These are phyloP conservation scores for Pachyrhizus erosus DNA, from an alignment of 306 rosid species.

Conservation along the genomic window DNA sequence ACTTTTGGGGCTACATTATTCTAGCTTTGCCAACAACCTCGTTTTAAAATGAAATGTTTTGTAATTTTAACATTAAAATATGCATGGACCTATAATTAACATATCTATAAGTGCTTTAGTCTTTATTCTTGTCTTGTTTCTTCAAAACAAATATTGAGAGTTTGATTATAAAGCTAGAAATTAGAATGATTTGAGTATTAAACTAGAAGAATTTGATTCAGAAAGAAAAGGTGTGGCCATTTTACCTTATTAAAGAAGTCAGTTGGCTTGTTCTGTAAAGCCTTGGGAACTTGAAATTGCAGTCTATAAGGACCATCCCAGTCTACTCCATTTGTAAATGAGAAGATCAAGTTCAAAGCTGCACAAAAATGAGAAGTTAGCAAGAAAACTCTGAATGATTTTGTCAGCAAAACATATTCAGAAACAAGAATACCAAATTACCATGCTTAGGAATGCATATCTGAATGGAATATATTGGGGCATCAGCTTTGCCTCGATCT, in stretches of 20 bases:
- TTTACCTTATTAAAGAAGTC: conserved; percentile 89
- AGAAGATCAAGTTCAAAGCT: conserved; percentile 90
- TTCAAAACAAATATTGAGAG: background rate
- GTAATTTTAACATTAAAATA: background rate
- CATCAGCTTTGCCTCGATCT: conserved; percentile 89
- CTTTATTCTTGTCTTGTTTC: background rate
- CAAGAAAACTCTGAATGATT: conserved; percentile 14
- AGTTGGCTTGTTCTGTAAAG: conserved; percentile 70
- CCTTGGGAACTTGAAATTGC: conserved; percentile 76
- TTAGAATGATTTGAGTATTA: background rate
- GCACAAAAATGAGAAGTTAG: conserved; percentile 16
- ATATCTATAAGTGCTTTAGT: background rate
- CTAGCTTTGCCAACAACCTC: background rate
- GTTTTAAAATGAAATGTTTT: background rate
- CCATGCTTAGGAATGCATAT: conserved; percentile 94
- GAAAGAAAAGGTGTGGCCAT: background rate
- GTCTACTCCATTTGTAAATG: conserved; percentile 90
- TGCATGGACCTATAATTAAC: background rate
- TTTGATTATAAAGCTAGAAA: background rate
- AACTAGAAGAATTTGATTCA: background rate
- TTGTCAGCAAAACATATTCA: background rate
- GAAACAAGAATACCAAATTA: conserved; percentile 54
- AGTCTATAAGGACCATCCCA: conserved; percentile 97
- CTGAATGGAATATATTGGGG: conserved; percentile 78
- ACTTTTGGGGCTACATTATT: background rate